Evolutionary conservation across 2,329 filamentous ascomycete genomes (phyloP), one percentile per base, ranked within the genome.

Genomic region (Xylariomycetidae sp.): DNA sequence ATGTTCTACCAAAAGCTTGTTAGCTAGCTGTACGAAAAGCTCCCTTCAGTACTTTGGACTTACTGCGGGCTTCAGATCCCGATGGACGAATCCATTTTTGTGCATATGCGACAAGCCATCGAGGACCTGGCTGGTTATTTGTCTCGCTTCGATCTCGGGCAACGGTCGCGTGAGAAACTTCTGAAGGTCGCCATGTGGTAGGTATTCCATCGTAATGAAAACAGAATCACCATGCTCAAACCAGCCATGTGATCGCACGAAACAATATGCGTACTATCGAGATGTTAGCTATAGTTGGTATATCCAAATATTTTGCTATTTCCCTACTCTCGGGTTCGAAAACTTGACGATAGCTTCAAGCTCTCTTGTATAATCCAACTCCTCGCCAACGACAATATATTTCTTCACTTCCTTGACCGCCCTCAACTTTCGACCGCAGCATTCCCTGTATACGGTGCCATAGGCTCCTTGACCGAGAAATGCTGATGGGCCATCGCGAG

Each of bases 191-290:
- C 43, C 36, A 18, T 30, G 18, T 4, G 27, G 13, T 9, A 41
- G 16, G 26, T 44, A 46, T 13, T 46, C 44, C 44, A 46, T 46
- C 3, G 36, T 8, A 10, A 46, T 40, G n/a, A 33, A 46, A 4
- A 46, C 16, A 4, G 29, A 28, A 9, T 40, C 16, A 2, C 30
- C 8, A 16, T 17, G 12, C 16, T 44, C 41, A 16, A 26, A 46
- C 44, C 41, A 46, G 3, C 44, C 44, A 4, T 31, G 22, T 5
- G 44, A 44, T 16, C 23, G 37, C 6, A 46, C 44, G 15, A 46
- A 46, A 17, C 36, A 46, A 25, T 40, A 37, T 4, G 25, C 13
- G 16, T 46, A 46, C 41, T 46, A 27, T n/a, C n/a, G n/a, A n/a
- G n/a, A n/a, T n/a, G n/a, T n/a, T n/a, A n/a, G n/a, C n/a, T n/a